Evolutionary conservation across 31 red algal species (phyloP).

Genomic region (Endocladia muricata): DNA sequence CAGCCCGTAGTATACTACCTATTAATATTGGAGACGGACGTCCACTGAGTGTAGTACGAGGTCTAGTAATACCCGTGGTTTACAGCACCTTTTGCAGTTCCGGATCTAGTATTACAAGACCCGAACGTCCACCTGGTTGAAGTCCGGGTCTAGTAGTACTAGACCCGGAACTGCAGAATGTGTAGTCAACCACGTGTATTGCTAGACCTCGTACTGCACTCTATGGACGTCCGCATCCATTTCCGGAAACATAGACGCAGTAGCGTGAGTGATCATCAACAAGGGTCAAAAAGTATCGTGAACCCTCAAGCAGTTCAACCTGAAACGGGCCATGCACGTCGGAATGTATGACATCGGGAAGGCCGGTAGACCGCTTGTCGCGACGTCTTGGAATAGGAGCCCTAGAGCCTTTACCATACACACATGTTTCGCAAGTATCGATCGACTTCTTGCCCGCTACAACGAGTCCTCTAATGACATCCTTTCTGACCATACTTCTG

Average conservation of each 20-base stretch:
- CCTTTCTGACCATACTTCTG: background rate
- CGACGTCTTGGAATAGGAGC: background rate
- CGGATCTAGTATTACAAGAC: too few relatives aligned
- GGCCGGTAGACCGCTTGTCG: background rate
- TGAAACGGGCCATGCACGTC: background rate
- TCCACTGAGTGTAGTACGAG: background rate
- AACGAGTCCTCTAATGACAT: background rate
- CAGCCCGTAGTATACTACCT: too few relatives aligned
- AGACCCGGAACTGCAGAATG: too few relatives aligned
- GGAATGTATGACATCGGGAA: background rate
- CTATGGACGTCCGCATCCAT: too few relatives aligned
- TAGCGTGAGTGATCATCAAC: slow-evolving; percentile 14
- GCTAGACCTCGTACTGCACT: too few relatives aligned
- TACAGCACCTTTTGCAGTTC: too few relatives aligned
- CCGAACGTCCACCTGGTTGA: too few relatives aligned
- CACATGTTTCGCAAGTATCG: slow-evolving; percentile 2
- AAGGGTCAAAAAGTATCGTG: slow-evolving; percentile 10
- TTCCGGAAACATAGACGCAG: background rate
- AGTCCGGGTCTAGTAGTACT: too few relatives aligned
- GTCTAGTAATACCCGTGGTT: too few relatives aligned
- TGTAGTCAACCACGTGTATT: too few relatives aligned
- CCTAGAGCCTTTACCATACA: background rate
- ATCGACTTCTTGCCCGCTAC: background rate
- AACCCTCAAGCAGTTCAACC: background rate
- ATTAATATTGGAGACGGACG: background rate